Base-by-base conservation (phyloP, 805 yeast genomes). In the Myxozyma lipomycoides region DNA sequence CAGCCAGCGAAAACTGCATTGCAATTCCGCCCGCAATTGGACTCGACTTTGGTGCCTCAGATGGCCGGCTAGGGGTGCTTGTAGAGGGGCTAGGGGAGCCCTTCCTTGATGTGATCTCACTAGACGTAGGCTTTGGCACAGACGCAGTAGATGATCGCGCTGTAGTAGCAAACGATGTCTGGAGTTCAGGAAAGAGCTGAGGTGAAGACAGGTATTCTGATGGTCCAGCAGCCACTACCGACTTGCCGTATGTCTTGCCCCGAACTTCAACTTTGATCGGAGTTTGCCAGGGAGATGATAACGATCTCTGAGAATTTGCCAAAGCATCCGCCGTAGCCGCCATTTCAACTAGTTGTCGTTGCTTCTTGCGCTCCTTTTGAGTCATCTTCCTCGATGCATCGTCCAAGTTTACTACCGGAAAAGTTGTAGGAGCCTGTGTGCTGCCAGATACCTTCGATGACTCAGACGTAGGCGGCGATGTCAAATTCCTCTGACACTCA, bases 361-460 rank as follows among this genome's bases (percentile, higher is more conserved):
- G 58, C 51, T 70, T 73, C 61, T 76, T 78, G 37, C 86, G 65
- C 56, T 81, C 85, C 60, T 79, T 79, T 56, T 83, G 86, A 0
- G 86, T 81, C 15, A 78, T 60, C 53, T 76, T 75, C 28, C 67
- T 62, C 19, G 70, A 65, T 0, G 75, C 40, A 23, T 46, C 49
- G 70, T 1, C 68, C 12, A 32, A 35, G 23, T 18, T 23, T 10
- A 36, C 26, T 19, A 19, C 39, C 36, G 37, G 28, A 38, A 17
- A 26, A 10, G 46, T 12, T 1, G 17, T n/a, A 9, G 38, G 18
- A n/a, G 28, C 7, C 32, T 7, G 12, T 7, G 7, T 12, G 12
- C 32, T 28, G 32, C 7, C 32, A 28, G 32, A n/a, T n/a, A n/a
- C n/a, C n/a, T n/a, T n/a, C n/a, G n/a, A n/a, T n/a, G n/a, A n/a